Base-by-base conservation (phyloP, 768 basidiomycete genomes). In the Amanita phalloides region DNA sequence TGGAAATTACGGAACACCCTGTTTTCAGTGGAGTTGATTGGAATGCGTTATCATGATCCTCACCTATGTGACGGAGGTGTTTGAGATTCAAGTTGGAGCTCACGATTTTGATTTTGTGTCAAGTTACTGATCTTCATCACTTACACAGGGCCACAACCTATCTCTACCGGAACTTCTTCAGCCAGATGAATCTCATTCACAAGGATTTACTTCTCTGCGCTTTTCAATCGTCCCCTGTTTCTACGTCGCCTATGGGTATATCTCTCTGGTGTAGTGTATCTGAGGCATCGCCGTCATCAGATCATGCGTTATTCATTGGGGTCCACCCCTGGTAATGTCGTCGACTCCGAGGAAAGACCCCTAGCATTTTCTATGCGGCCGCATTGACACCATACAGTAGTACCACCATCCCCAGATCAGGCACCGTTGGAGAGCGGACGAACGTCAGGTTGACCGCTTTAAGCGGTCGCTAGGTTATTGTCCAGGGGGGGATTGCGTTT, bases 141-240 rank as follows among this genome's bases (percentile, higher is more conserved):
- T 1, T 86, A 86, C 58, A 64, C 75, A 8, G 70, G 74, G 0
- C 70, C 78, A 33, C 33, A 33, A 4, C 62, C 65, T 51, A 62
- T 17, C 56, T 51, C 39, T 48, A 51, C 57, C 23, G 49, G 62
- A n/a, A 32, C 49, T 53, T 14, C 55, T 55, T 23, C 55, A 51
- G 8, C 51, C 57, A 2, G 66, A 71, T 3, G 71, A 72, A 9
- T 66, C 68, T 17, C 61, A 68, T 48, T 83, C 79, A 10, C 79
- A 78, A 56, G 74, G 77, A 3, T 91, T 90, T 61, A 78, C 79
- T 92, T 92, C 57, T 92, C 90, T 23, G 80, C 78, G 1, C 67
- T 90, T 13, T 92, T 61, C 82, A 89, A 59, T 89, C 86, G 1
- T 85, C 88, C 9, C 63, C 69, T 14, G 26, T 26, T 14, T 14